These are phyloP conservation scores for Epichloe festucae DNA, from an alignment of 2,329 filamentous ascomycete genomes.

Conservation along the genomic window DNA sequence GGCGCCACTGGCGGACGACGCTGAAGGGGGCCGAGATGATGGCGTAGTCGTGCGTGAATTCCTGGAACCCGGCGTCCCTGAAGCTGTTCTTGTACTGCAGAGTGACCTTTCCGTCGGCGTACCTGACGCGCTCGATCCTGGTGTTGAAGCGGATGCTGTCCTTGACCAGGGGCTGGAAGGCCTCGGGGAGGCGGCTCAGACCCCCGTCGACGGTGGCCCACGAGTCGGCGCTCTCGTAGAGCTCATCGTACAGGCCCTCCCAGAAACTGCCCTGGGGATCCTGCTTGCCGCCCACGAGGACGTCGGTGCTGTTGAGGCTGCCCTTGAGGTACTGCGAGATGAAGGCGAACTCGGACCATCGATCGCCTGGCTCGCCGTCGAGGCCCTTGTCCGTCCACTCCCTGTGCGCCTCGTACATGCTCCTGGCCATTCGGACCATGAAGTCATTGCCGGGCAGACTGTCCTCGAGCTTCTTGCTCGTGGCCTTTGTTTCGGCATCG, in stretches of 20 bases:
- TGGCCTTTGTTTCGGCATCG: conserved; percentile 17
- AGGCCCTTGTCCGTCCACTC: conserved; percentile 24
- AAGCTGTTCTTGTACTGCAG: conserved; percentile 41
- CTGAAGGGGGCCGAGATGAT: conserved; percentile 53
- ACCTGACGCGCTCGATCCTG: conserved; percentile 43
- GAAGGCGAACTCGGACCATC: conserved; percentile 53
- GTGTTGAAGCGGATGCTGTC: conserved; percentile 42
- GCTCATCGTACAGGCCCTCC: conserved; percentile 20
- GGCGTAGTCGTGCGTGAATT: conserved; percentile 49
- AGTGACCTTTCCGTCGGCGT: conserved; percentile 39
- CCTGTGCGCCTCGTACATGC: conserved; percentile 32
- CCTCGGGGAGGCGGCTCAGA: conserved; percentile 26
- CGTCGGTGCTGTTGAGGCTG: conserved; percentile 40
- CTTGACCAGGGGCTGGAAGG: conserved; percentile 49
- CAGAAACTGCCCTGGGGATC: conserved; percentile 32
- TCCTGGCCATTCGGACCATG: conserved; percentile 24
- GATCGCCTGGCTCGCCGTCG: conserved; percentile 37
- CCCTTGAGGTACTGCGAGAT: conserved; percentile 44
- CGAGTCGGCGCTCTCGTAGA: conserved; percentile 14
- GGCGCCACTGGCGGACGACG: conserved; percentile 47
- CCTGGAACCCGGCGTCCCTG: conserved; percentile 26
- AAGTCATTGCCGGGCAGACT: conserved; percentile 24
- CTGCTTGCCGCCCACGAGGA: conserved; percentile 12
- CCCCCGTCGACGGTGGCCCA: conserved; percentile 4
- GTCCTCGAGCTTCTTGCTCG: conserved; percentile 25